phyloP scores from a whole-genome alignment of 1,284 basidiomycete genomes.

The Rhodofomes roseus region DNA sequence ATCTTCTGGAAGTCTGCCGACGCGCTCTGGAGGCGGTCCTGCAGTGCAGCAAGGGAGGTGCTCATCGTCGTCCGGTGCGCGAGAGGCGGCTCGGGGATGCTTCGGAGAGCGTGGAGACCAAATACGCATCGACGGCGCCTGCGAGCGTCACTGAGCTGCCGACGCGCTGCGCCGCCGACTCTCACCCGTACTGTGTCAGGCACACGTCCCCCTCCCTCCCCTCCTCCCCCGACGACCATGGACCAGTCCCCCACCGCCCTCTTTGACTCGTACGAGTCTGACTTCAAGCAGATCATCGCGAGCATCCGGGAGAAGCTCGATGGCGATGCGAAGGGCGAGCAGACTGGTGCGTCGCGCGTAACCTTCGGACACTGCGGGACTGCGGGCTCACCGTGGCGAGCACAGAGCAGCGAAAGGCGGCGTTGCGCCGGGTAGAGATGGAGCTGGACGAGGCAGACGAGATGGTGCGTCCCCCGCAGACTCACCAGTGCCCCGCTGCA shows the following conservation, averaged over 20 bases:
- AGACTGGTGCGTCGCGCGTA: slow-evolving; percentile 43
- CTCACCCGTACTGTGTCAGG: too few species aligned
- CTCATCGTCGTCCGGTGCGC: background rate
- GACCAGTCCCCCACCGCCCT: slow-evolving; percentile 75
- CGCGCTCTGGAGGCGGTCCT: slow-evolving; percentile 56
- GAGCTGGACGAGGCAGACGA: slow-evolving; percentile 98
- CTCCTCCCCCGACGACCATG: slow-evolving; percentile 40
- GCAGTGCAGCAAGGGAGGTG: slow-evolving; percentile 25
- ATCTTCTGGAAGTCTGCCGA: slow-evolving; percentile 78
- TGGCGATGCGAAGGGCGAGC: slow-evolving; percentile 51
- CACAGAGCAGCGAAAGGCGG: slow-evolving; percentile 79
- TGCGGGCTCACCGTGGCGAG: background rate
- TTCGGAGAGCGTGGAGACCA: background rate
- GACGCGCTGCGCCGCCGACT: too few species aligned
- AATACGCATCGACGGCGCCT: background rate
- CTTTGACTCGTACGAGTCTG: slow-evolving; percentile 80
- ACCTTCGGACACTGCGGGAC: background rate
- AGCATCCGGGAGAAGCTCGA: slow-evolving; percentile 70
- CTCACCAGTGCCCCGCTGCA: background rate
- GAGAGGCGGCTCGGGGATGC: too few species aligned
- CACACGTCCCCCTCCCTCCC: background rate
- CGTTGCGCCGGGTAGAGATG: slow-evolving; percentile 86
- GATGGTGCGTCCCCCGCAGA: slow-evolving; percentile 56
- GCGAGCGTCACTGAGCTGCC: too few species aligned
- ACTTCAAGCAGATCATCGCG: slow-evolving; percentile 71